Percentiles rank a stretch among this genome's conserved stretches.
These are phyloP conservation scores for Sugiyamaella chiloensis DNA, from an alignment of 805 yeast genomes.

Conservation along the genomic window DNA sequence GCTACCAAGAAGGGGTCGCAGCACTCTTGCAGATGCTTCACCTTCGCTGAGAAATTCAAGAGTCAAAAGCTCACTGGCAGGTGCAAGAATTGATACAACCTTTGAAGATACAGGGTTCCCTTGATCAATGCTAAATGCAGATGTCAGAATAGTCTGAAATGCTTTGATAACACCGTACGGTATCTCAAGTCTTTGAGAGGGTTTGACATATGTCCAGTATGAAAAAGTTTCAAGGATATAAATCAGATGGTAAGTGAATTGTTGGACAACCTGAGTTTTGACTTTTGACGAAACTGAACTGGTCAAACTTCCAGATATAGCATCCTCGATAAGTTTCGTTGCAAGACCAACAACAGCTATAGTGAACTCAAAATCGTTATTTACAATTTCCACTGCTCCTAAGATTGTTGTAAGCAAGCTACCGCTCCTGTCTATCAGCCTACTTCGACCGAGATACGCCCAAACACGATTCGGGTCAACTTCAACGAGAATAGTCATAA, in stretches of 20 bases:
- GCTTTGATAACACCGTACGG: conserved; percentile 53
- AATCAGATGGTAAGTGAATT: conserved; percentile 54
- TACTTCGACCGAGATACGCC: conserved; percentile 70
- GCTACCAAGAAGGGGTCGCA: conserved; percentile 50
- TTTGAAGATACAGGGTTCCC: conserved; percentile 37
- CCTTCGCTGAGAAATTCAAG: conserved; percentile 54
- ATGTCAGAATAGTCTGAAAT: conserved; percentile 52
- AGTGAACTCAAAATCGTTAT: conserved; percentile 65
- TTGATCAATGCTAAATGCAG: conserved; percentile 54
- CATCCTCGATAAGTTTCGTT: conserved; percentile 48
- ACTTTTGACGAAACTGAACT: conserved; percentile 38
- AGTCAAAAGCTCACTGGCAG: conserved; percentile 50
- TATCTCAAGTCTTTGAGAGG: conserved; percentile 57
- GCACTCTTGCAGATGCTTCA: conserved; percentile 50
- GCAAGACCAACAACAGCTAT: conserved; percentile 55
- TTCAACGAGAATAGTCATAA: conserved; percentile 48
- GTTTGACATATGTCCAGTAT: conserved; percentile 61
- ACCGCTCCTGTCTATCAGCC: conserved; percentile 59
- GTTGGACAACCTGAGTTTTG: conserved; percentile 54
- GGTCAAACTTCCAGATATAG: conserved; percentile 35
- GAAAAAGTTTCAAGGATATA: conserved; percentile 70
- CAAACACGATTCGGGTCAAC: conserved; percentile 67
- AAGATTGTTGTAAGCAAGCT: conserved; percentile 60
- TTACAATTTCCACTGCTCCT: conserved; percentile 69
- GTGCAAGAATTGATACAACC: conserved; percentile 49